Percentiles rank a stretch among this genome's conserved stretches.
These are phyloP conservation scores for Cucumis melo DNA, from an alignment of 306 rosid species.

Conservation along the genomic window DNA sequence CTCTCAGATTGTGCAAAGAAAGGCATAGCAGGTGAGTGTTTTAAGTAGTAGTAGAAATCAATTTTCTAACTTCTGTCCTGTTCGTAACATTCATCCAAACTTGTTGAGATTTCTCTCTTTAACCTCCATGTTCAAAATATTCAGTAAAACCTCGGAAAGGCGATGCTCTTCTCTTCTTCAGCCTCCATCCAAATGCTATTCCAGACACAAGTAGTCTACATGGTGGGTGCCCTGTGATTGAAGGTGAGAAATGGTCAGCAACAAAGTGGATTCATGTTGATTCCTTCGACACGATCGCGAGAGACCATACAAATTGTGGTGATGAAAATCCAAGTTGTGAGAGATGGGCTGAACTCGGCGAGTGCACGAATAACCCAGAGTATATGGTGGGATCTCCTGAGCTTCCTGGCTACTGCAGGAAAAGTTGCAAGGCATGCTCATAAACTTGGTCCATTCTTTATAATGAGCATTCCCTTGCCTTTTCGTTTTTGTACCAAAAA, in stretches of 20 bases:
- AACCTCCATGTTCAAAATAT: constrained; percentile 3
- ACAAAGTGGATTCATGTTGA: constrained; percentile 96
- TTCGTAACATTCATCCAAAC: neutral
- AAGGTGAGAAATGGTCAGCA: constrained; percentile 99
- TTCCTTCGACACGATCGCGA: constrained; percentile 56
- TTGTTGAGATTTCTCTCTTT: constrained; percentile 7
- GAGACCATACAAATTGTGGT: constrained; percentile 39
- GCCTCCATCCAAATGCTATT: constrained; percentile 58
- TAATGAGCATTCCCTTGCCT: neutral
- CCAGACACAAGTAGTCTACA: constrained; percentile 86
- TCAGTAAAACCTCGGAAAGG: constrained; percentile 88
- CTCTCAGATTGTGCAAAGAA: constrained; percentile 91
- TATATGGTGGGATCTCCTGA: constrained; percentile 83
- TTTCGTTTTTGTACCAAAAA: neutral
- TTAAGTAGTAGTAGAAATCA: neutral
- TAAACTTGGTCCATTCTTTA: neutral
- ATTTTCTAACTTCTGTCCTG: neutral
- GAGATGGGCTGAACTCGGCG: constrained; percentile 95
- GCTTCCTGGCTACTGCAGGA: constrained; percentile 83
- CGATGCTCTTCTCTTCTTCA: constrained; percentile 97
- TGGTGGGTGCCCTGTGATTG: constrained; percentile 88
- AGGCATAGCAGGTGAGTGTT: constrained; percentile 71
- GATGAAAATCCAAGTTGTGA: constrained; percentile 70
- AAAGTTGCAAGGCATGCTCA: constrained; percentile 75
- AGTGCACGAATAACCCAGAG: constrained; percentile 70